phyloP scores from a whole-genome alignment of 2,329 filamentous ascomycete genomes.

The Emergomyces africanus region DNA sequence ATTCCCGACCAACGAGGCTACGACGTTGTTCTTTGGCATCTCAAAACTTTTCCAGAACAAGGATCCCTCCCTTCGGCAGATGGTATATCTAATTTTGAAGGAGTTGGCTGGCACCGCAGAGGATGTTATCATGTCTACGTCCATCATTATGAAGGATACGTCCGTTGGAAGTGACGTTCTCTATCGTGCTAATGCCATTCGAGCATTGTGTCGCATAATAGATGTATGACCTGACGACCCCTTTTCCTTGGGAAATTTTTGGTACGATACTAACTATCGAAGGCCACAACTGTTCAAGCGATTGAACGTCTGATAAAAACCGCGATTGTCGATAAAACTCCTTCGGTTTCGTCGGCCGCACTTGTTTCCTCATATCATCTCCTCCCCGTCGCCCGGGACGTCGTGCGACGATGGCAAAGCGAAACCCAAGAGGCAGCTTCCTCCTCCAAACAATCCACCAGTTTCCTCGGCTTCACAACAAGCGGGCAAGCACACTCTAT shows the following conservation, averaged over 20 bases:
- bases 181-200: constrained; percentile 90
- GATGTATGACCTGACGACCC: constrained; percentile 52
- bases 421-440: constrained; percentile 96
- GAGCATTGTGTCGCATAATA: constrained; percentile 91
- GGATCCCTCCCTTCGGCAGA: constrained; percentile 92
- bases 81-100: constrained; percentile 98
- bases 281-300: constrained; percentile 90
- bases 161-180: constrained; percentile 88
- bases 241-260: background rate
- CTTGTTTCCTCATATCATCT: constrained; percentile 96
- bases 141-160: constrained; percentile 99
- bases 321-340: constrained; percentile 97
- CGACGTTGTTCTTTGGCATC: constrained; percentile 95
- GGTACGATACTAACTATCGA: constrained; percentile 13
- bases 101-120: constrained; percentile 90
- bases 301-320: constrained; percentile 99
- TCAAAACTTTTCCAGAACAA: constrained; percentile 99
- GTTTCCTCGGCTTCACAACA: constrained; percentile 90
- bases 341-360: constrained; percentile 89
- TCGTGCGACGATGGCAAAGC: constrained; percentile 94
- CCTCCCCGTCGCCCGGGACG: constrained; percentile 86
- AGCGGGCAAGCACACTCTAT: constrained; percentile 57
- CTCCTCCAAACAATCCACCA: constrained; percentile 72
- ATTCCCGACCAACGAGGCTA: constrained; percentile 95
- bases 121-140: constrained; percentile 99